phyloP scores from a whole-genome alignment of 257 asterid species.

The Salvia miltiorrhiza region DNA sequence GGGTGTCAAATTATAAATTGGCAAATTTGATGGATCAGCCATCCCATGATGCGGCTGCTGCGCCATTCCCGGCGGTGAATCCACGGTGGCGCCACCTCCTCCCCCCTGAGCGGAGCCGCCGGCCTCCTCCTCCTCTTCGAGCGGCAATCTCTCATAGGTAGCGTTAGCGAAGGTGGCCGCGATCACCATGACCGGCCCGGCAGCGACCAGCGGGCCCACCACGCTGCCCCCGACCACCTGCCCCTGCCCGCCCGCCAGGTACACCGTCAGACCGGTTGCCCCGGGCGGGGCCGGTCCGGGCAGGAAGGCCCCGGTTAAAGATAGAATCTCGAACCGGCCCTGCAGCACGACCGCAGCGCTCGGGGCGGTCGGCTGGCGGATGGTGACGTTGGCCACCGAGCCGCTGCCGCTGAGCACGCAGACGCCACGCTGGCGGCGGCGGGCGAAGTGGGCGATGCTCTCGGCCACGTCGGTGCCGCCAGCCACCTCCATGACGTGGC shows the following conservation, averaged over 20 bases:
- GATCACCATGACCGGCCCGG: slow-evolving; percentile 41
- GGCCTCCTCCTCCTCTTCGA: slow-evolving; percentile 41
- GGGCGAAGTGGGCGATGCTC: slow-evolving; percentile 44
- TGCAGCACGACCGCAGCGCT: slow-evolving; percentile 37
- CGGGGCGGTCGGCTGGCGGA: slow-evolving; percentile 38
- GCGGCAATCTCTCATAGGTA: slow-evolving; percentile 40
- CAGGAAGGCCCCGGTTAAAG: slow-evolving; percentile 35
- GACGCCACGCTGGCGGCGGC: slow-evolving; percentile 45
- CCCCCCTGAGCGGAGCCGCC: slow-evolving; percentile 19
- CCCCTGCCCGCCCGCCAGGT: slow-evolving; percentile 36
- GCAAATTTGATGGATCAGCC: slow-evolving; percentile 32
- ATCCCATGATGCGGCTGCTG: slow-evolving; percentile 28
- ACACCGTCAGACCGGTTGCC: slow-evolving; percentile 38
- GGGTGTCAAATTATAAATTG: slow-evolving; percentile 39
- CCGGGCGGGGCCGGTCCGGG: slow-evolving; percentile 45
- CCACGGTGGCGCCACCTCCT: slow-evolving; percentile 17
- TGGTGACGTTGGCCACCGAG: slow-evolving; percentile 38
- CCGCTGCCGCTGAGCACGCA: slow-evolving; percentile 43
- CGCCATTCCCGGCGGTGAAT: slow-evolving; percentile 31
- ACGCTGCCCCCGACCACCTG: slow-evolving; percentile 47
- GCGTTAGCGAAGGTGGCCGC: slow-evolving; percentile 44
- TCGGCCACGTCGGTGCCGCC: slow-evolving; percentile 44
- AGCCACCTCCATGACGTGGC: slow-evolving; percentile 43
- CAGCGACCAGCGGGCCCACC: slow-evolving; percentile 40
- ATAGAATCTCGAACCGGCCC: slow-evolving; percentile 41